phyloP scores from a whole-genome alignment of 2,329 filamentous ascomycete genomes.

The Colletotrichum liaoningense region DNA sequence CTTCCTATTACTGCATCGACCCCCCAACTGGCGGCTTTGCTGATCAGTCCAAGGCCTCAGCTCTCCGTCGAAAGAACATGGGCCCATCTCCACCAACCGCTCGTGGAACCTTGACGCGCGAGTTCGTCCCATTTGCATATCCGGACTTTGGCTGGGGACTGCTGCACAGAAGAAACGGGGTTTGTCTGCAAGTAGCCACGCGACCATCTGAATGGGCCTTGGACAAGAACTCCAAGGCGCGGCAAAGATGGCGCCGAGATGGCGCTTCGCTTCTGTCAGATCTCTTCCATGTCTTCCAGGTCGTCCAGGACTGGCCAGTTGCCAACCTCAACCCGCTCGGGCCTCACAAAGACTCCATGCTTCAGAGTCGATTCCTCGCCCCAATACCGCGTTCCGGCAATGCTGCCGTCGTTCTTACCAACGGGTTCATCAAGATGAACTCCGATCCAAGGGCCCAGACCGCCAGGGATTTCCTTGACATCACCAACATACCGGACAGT shows the following conservation, averaged over 20 bases:
- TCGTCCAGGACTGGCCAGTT: constrained; percentile 79
- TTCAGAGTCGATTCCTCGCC: constrained; percentile 72
- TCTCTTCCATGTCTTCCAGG: constrained; percentile 82
- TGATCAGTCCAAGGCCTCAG: not conserved
- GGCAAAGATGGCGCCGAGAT: constrained; percentile 6
- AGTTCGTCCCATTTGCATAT: constrained; percentile 27
- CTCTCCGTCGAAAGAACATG: constrained; percentile 8
- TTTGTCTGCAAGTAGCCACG: constrained; percentile 9
- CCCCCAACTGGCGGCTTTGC: constrained; percentile 6
- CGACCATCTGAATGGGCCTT: not conserved
- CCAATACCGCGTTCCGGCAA: constrained; percentile 77
- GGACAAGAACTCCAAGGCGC: constrained; percentile 13
- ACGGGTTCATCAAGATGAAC: constrained; percentile 82
- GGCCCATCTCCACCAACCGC: not conserved
- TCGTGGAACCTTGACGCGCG: constrained; percentile 19
- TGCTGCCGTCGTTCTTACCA: constrained; percentile 84
- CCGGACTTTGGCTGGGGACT: constrained; percentile 22
- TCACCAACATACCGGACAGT: constrained; percentile 78
- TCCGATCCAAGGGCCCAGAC: constrained; percentile 77
- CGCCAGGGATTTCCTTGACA: constrained; percentile 78
- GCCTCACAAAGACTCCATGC: constrained; percentile 81
- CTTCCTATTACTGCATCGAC: constrained; percentile 26
- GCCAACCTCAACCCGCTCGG: constrained; percentile 81
- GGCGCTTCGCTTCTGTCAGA: constrained; percentile 50
- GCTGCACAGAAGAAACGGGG: constrained; percentile 19